Evolutionary conservation across 2,329 filamentous ascomycete species (phyloP), one percentile per base, ranked within the genome.

Genomic region (Botrytis sinoallii): DNA sequence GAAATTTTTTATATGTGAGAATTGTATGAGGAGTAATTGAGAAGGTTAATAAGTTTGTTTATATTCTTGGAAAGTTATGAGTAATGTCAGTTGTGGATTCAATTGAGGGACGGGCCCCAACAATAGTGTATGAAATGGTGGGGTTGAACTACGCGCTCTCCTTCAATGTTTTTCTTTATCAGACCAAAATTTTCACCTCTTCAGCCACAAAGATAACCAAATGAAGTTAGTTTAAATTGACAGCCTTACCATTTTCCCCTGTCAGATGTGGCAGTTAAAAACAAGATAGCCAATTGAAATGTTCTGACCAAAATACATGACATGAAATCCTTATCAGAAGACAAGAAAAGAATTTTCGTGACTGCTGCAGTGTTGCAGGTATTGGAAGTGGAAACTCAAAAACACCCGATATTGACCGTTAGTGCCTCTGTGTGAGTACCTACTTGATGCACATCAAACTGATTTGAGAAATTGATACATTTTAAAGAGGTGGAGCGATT

Each of bases 201-300:
- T 57, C 71, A 73, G 64, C 74, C 67, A 74, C 73, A 74, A 46
- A 61, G 65, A 72, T 74, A 68, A 59, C 71, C 66, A 74, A 76
- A 76, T 73, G 74, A 75, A 74, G 75, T 63, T 63, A 70, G 57
- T 35, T 48, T 2, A 38, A 5, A 22, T 63, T 38, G 35, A 42
- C 55, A 70, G 68, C 68, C 68, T 46, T 46, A 70, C 55, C 35
- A 35, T 38, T 63, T 70, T 70, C 25, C 46, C 65, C 65, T 68
- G 46, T 68, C 46, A 68, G 48, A 38, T 69, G 66, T 57, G 66
- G 48, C 66, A 25, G 18, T 57, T 42, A 1, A 40, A 29, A 3
- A 22, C 18, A 38, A 32, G 9, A 22, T 29, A 61, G 40, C 68
- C 68, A 70, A 70, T 70, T 8, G 22, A 35, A 46, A 70, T 48